Conservation (phyloP, 2,329 filamentous ascomycete genomes). For the Arthrobotrys conoides region DNA sequence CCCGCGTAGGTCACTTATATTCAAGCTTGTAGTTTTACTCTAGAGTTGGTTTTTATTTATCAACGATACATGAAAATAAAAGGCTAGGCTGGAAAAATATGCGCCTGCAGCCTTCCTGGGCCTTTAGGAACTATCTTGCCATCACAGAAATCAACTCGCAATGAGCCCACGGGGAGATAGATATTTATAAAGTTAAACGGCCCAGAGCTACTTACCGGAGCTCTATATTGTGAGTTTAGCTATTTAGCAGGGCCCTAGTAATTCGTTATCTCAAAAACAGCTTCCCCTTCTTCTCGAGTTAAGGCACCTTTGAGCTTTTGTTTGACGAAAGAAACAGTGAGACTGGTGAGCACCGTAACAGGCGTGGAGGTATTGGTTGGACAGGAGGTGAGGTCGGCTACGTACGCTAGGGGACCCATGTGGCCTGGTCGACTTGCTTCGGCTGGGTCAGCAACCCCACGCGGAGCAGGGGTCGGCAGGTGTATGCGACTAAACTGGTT, state of each 20-base stretch:
- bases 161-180: background rate
- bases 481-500: conserved; percentile 22
- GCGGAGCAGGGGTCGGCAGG: conserved; percentile 12
- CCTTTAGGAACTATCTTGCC: background rate
- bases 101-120: too few species aligned
- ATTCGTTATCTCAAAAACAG: background rate
- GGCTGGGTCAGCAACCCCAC: conserved; percentile 40
- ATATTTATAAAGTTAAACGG: background rate
- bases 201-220: background rate
- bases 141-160: background rate
- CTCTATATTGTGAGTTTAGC: background rate
- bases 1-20: too few species aligned
- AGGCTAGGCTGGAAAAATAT: too few species aligned
- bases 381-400: conserved; percentile 3
- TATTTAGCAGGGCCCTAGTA: background rate
- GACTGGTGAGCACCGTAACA: background rate
- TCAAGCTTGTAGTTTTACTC: too few species aligned
- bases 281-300: background rate
- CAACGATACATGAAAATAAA: too few species aligned
- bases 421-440: conserved; percentile 42
- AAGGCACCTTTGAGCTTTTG: background rate
- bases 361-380: conserved; percentile 30
- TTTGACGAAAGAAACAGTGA: background rate
- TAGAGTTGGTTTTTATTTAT: too few species aligned
- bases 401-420: conserved; percentile 24